Base-by-base conservation (phyloP, 805 yeast species). In the Millerago galiae region DNA sequence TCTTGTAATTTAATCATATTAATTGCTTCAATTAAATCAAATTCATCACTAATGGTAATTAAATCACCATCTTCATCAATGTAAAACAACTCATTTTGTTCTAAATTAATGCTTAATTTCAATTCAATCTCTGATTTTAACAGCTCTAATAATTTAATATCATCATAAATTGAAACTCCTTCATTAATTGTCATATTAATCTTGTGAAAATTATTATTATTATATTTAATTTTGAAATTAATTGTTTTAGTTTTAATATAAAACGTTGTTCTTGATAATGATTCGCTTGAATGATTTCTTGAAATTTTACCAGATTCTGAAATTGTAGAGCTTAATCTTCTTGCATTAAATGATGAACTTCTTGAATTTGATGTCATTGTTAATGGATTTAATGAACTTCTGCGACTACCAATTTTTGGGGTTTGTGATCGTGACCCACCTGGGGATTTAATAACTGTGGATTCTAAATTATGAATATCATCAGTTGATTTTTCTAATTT, bases 51-150 rank as follows among this genome's bases (percentile, higher is more conserved):
- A 10, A 70, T 53, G 2, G 58, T 38, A 5, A 67, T 54, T 41
- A 59, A 38, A 44, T 69, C 71, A 2, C 57, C 59, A 24, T 66
- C 72, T 27, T 64, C 66, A 40, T 70, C 73, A 13, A 58, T 49
- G 43, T 67, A 70, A 27, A 66, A 59, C 10, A 69, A 40, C 16
- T 64, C 65, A 42, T 61, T 54, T 1, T 31, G 32, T n/a, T 43
- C 47, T 1, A 44, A 34, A 14, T 47, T 41, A 18, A 53, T 33
- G 3, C 49, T 45, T 12, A 66, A 37, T 39, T 49, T 58, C 11
- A 42, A 50, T 16, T 43, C 43, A 24, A 61, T 49, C 27, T 60
- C 62, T 6, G 18, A 8, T 38, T 52, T 48, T 33, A 61, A 47
- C 25, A 58, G 37, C 9, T 52, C 50, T n/a, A 48, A 43, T 3